A percentile compares a stretch with the other conserved stretches of the same genome.
phyloP scores from a whole-genome alignment of 163 green algal genomes.

The Scenedesmus sp. region DNA sequence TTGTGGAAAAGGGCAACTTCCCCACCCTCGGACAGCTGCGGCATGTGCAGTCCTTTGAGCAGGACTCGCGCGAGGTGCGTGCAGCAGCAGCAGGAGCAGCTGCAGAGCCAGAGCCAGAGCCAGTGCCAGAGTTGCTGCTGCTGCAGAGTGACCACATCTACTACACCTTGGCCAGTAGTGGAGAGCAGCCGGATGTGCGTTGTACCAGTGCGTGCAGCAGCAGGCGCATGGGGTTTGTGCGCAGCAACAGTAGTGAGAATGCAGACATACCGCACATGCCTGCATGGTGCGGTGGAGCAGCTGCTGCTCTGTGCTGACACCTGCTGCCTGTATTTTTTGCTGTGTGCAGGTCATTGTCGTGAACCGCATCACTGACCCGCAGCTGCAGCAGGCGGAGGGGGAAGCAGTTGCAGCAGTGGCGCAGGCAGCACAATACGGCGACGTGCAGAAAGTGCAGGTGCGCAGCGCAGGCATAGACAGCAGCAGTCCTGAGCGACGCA shows the following conservation, averaged over 20 bases:
- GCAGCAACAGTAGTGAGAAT: background rate
- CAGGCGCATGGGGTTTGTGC: background rate
- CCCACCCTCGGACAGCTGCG: constrained; percentile 63
- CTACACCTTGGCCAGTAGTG: background rate
- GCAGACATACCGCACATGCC: background rate
- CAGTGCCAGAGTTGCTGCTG: background rate
- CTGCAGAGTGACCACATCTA: background rate
- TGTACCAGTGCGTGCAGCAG: background rate
- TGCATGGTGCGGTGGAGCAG: background rate
- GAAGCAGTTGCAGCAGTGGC: constrained; percentile 62
- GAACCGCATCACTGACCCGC: constrained; percentile 68
- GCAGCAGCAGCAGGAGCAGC: background rate
- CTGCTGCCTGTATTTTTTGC: background rate
- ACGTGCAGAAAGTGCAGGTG: constrained; percentile 48
- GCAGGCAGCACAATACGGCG: background rate
- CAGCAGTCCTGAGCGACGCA: background rate
- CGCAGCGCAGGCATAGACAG: constrained; percentile 11
- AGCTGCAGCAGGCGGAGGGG: constrained; percentile 56
- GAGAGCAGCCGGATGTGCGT: too few relatives aligned
- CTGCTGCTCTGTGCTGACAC: background rate
- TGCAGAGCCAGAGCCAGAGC: background rate
- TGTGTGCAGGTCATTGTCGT: constrained; percentile 74
- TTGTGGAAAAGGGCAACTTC: constrained; percentile 54
- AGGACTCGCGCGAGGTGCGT: constrained; percentile 63
- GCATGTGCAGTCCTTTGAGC: constrained; percentile 36